These are phyloP conservation scores for Cystobasidium ongulense DNA, from an alignment of 768 basidiomycete species.

Conservation along the genomic window DNA sequence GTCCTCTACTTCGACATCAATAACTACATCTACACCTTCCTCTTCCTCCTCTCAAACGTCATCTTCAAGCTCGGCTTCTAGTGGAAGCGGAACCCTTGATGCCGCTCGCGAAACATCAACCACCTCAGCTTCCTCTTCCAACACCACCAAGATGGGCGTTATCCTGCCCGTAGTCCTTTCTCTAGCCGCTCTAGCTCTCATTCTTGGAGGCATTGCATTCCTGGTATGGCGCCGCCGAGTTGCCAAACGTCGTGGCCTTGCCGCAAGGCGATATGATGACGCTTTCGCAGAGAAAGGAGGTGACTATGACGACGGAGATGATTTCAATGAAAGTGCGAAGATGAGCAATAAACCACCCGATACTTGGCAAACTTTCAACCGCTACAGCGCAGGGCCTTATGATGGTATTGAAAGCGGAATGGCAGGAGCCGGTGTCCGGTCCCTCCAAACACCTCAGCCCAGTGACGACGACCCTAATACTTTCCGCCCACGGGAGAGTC, in stretches of 20 bases:
- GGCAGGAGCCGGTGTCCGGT: slow-evolving; percentile 7
- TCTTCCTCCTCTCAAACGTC: background rate
- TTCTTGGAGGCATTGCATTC: background rate
- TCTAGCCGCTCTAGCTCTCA: slow-evolving; percentile 14
- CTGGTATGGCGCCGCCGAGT: slow-evolving; percentile 13
- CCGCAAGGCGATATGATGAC: slow-evolving; percentile 2
- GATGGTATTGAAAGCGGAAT: slow-evolving; percentile 15
- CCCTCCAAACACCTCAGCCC: background rate
- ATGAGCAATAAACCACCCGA: background rate
- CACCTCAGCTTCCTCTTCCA: background rate
- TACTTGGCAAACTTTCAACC: slow-evolving; percentile 1
- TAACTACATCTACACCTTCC: slow-evolving; percentile 1
- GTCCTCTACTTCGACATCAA: background rate
- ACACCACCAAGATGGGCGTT: slow-evolving; percentile 6
- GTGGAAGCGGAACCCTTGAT: background rate
- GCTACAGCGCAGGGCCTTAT: background rate
- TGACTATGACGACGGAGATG: background rate
- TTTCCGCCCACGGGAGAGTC: slow-evolving; percentile 2
- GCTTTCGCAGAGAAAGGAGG: slow-evolving; percentile 1
- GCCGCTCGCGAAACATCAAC: background rate
- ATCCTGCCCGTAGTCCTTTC: slow-evolving; percentile 25
- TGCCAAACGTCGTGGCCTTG: background rate
- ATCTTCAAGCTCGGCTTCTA: background rate
- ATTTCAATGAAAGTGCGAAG: background rate
- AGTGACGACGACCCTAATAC: background rate